Evolutionary conservation across 345 rosid genomes (phyloP).

Genomic region (Alliaria petiolata): DNA sequence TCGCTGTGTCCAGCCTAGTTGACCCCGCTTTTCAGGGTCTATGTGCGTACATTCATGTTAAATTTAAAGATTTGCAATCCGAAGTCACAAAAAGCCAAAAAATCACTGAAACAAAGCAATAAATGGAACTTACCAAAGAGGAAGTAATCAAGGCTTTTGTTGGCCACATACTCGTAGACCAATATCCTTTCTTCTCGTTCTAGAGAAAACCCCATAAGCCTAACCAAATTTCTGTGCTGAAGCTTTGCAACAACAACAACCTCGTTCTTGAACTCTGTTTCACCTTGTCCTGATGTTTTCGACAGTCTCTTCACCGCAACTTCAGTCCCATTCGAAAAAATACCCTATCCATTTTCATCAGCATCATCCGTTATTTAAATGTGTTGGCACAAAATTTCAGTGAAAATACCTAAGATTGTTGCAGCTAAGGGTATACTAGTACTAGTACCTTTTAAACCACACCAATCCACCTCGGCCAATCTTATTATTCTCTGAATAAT

Average conservation of each 20-base stretch:
- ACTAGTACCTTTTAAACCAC: conserved; percentile 49
- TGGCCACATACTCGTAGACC: conserved; percentile 29
- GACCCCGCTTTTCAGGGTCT: conserved; percentile 34
- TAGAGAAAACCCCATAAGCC: conserved; percentile 20
- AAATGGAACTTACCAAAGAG: conserved; percentile 21
- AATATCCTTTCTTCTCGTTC: conserved; percentile 24
- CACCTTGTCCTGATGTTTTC: conserved; percentile 28
- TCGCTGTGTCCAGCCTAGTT: conserved; percentile 46
- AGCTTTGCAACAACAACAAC: conserved; percentile 32
- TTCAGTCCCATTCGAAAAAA: conserved; percentile 14
- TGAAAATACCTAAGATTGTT: background rate
- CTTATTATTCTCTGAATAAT: conserved; percentile 38
- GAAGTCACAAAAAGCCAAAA: background rate
- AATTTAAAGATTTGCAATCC: background rate
- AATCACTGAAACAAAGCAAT: background rate
- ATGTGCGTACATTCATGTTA: conserved; percentile 15
- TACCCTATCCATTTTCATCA: conserved; percentile 8
- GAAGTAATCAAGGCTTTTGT: conserved; percentile 33
- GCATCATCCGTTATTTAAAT: background rate
- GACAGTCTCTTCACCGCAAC: conserved; percentile 29
- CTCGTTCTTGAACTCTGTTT: conserved; percentile 28
- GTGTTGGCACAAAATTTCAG: background rate
- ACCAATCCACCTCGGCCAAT: conserved; percentile 66
- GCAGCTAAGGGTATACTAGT: background rate
- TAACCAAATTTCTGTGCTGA: conserved; percentile 25